Base-by-base conservation (phyloP, 345 rosid species). In the Aquilaria yunnanensis region DNA sequence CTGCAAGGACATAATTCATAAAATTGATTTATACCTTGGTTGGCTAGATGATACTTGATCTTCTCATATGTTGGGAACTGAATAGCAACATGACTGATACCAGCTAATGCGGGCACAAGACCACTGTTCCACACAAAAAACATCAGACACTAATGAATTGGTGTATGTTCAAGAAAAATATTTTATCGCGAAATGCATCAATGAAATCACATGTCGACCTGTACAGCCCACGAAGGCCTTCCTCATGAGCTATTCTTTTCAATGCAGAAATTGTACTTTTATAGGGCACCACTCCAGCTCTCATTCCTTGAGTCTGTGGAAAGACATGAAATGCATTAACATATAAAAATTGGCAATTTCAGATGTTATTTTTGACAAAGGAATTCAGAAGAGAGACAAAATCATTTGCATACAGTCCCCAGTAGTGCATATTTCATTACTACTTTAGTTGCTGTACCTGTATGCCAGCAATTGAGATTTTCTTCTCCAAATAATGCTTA, bases 31-130 rank as follows among this genome's bases (percentile, higher is more conserved):
- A 9, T 72, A 88, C 97, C 88, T 79, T 67, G 67, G 32, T 70
- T 67, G 7, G 97, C 96, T 75, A 88, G 67, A 70, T 91, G 79
- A 47, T 52, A 60, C 73, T 88, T 91, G 64, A 88, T 77, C 70
- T 74, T 81, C 78, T 91, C 92, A 47, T 91, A 88, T 1, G 85
- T 72, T 49, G 96, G 97, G 76, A 91, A 91, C 68, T 88, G 96
- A 56, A 91, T 91, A 61, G 97, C 94, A 69, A 91, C 97, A 64
- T 91, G 97, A 80, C 97, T 88, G 29, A 91, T 70, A 64, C 96
- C 97, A 73, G 90, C 94, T 73, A 91, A 77, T 12, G 97, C 90
- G 67, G 96, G 92, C 9, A 88, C 81, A 67, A 91, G 92, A 61
- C 97, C 97, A 71, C 94, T 88, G 81, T 67, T 74, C 60, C 60